Evolutionary conservation across 345 rosid genomes (phyloP), one percentile per base, ranked within the genome.

Genomic region (Toxicodendron radicans): DNA sequence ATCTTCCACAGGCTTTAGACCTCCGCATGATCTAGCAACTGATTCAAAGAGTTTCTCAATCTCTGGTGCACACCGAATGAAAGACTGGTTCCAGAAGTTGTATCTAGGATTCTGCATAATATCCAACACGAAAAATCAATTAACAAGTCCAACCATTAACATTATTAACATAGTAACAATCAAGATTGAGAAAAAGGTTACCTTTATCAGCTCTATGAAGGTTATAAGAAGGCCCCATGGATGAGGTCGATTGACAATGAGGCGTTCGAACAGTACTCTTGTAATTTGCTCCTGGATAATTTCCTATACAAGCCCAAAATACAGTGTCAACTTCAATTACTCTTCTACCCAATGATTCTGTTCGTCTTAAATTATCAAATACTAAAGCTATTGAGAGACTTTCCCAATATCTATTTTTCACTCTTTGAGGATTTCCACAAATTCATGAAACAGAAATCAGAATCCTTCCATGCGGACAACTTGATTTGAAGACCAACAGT

Each of bases 201-300:
- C 97, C 97, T 90, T 96, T 78, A 96, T 96, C 65, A 96, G 95
- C 86, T 96, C 98, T 10, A 96, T 96, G 87, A 96, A 96, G 14
- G 99, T 91, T 67, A 96, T 96, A 66, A 96, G 93, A 57, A 96
- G 97, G 43, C 99, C 99, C 99, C 99, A 96, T 0, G 99, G 99
- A 79, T 96, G 99, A 23, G 99, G 99, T 65, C 94, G 81, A 67
- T 89, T 93, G 32, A 93, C 99, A 43, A 93, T 92, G 8, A 96
- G 91, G 52, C 99, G 95, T 84, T 96, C 99, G 80, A 96, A 84
- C 77, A 96, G 68, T 11, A 96, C 98, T 77, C 99, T 84, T 7
- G 99, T 93, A 60, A 96, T 96, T 79, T 96, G 99, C 92, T 96
- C 99, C 84, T 93, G 98, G 66, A 93, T 86, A 53, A 96, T 87